Conservation (phyloP, 805 yeast species). For the Metschnikowia borealis region DNA sequence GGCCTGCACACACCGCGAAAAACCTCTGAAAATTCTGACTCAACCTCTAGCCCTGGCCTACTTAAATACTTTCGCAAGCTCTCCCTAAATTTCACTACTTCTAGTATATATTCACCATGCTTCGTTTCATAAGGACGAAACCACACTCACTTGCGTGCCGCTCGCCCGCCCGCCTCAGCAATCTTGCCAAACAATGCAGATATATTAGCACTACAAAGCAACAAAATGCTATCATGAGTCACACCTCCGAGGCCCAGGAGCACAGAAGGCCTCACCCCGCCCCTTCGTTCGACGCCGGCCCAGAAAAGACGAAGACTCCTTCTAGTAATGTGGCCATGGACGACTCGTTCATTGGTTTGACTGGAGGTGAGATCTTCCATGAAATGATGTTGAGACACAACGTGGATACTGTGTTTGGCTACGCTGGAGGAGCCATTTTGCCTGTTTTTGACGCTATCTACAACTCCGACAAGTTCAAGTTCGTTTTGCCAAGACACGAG, state of each 20-base stretch:
- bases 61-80: neutral
- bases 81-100: neutral
- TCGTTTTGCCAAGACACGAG: conserved; percentile 93
- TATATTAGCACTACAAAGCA: conserved; percentile 28
- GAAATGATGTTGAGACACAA: conserved; percentile 97
- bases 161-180: conserved; percentile 8
- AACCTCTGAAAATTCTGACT: conserved; percentile 13
- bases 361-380: conserved; percentile 98
- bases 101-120: conserved; percentile 8
- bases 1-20: conserved; percentile 7
- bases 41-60: conserved; percentile 1
- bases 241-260: conserved; percentile 12
- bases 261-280: conserved; percentile 43
- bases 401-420: conserved; percentile 94
- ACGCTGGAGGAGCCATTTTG: conserved; percentile 98
- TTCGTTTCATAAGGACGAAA: conserved; percentile 15
- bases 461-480: conserved; percentile 83
- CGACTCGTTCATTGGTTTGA: conserved; percentile 86
- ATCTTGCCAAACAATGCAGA: conserved; percentile 21
- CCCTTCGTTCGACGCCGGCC: conserved; percentile 45
- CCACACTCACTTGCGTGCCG: conserved; percentile 11
- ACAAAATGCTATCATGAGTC: conserved; percentile 27
- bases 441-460: conserved; percentile 97
- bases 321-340: conserved; percentile 46
- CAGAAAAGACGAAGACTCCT: conserved; percentile 7